Conservation (phyloP, 2,329 filamentous ascomycete genomes). For the Xylariaceae sp. region DNA sequence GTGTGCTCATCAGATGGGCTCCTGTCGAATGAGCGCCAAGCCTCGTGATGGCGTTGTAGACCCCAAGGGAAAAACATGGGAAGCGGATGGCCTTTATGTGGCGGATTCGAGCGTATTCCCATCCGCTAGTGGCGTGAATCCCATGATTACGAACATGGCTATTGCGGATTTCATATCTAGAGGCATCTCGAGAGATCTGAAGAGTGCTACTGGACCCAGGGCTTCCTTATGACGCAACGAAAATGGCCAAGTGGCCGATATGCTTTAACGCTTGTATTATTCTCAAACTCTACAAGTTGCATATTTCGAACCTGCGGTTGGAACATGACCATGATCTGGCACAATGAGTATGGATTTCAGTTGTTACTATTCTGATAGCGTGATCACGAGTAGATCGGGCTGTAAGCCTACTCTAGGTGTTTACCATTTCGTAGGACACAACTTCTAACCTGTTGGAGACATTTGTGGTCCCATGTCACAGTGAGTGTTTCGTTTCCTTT, state of each 20-base stretch:
- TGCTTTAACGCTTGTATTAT: too few relatives aligned
- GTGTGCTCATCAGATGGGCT: constrained; percentile 81
- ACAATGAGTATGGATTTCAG: too few relatives aligned
- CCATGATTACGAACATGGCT: constrained; percentile 75
- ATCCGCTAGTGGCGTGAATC: constrained; percentile 73
- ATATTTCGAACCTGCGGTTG: too few relatives aligned
- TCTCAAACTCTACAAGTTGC: too few relatives aligned
- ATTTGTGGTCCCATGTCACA: too few relatives aligned
- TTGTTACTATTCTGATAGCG: too few relatives aligned
- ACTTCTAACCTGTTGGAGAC: too few relatives aligned
- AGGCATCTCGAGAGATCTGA: constrained; percentile 49
- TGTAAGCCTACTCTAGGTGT: too few relatives aligned
- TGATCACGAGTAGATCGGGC: too few relatives aligned
- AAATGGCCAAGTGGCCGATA: neutral
- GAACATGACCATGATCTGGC: too few relatives aligned
- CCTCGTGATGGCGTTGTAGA: constrained; percentile 55
- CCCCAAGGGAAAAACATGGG: constrained; percentile 60
- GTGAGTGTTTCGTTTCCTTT: too few relatives aligned
- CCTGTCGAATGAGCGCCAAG: constrained; percentile 64
- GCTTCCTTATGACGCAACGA: constrained; percentile 13
- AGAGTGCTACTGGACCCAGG: constrained; percentile 10
- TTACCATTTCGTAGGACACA: too few relatives aligned
- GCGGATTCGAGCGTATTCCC: constrained; percentile 74
- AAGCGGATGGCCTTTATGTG: constrained; percentile 60
- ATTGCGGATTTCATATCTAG: constrained; percentile 63